Evolutionary conservation across 1,284 basidiomycete species (phyloP).

Genomic region (Exsudoporus floridanus): DNA sequence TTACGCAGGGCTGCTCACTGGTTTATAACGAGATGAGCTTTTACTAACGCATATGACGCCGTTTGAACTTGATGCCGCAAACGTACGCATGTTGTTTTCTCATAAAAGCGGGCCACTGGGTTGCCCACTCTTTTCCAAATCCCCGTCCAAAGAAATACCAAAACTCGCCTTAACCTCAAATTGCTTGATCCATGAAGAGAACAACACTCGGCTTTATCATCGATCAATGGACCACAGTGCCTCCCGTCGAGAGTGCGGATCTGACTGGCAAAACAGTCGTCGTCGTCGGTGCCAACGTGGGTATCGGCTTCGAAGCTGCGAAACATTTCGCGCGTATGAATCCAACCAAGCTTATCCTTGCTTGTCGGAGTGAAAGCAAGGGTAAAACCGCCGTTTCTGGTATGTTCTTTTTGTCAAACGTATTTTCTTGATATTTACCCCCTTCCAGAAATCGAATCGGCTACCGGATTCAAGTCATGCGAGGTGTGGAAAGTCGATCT

Average conservation of each 20-base stretch:
- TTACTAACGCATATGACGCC: too few species aligned
- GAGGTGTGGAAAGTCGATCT: slow-evolving; percentile 17
- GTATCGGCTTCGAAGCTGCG: slow-evolving; percentile 44
- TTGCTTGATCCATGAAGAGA: not conserved
- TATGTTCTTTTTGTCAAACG: not conserved
- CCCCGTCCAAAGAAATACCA: too few species aligned
- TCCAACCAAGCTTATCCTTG: slow-evolving; percentile 39
- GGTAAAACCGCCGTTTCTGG: slow-evolving; percentile 35
- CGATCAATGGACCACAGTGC: slow-evolving; percentile 20
- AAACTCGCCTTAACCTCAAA: not conserved
- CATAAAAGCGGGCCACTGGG: too few species aligned
- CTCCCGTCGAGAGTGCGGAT: slow-evolving; percentile 25
- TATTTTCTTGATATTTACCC: not conserved
- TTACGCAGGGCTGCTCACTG: too few species aligned
- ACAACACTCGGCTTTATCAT: not conserved
- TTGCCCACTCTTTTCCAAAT: not conserved
- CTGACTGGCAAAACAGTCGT: slow-evolving; percentile 34
- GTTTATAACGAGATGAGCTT: too few species aligned
- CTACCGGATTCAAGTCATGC: slow-evolving; percentile 10
- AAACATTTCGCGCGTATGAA: slow-evolving; percentile 47
- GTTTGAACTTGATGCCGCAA: too few species aligned
- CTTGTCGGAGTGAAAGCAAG: slow-evolving; percentile 39
- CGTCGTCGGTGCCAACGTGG: slow-evolving; percentile 42
- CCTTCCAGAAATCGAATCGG: slow-evolving; percentile 2
- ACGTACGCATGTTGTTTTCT: too few species aligned